Base-by-base conservation (phyloP, 2,329 filamentous ascomycete species). In the Aspergillus brunneoviolaceus region DNA sequence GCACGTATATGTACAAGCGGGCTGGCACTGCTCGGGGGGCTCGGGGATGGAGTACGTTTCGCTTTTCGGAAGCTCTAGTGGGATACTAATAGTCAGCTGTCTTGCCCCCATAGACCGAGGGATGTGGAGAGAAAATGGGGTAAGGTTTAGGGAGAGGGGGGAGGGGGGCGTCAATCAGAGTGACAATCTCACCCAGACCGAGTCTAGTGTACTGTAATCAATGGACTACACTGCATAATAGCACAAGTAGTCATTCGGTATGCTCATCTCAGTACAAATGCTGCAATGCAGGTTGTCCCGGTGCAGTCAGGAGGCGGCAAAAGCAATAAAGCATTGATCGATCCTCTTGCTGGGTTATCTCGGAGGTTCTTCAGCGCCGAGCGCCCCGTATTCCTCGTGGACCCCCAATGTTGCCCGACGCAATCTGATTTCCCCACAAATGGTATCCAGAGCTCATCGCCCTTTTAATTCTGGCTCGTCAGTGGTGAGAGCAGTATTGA, bases 311-410 rank as follows among this genome's bases (percentile, higher is more conserved):
- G 42, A 49, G 50, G 60, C 45, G 59, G 60, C 29, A 52, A 45
- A 25, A 51, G 33, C 59, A 54, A 45, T 57, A 45, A 31, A 51
- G 33, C 59, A 54, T 50, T 57, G 57, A 48, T 49, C 51, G 57
- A 48, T 49, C 51, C 23, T n/a, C n/a, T 47, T 49, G 29, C 14
- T 48, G 52, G 33, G 50, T 16, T 53, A 54, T 49, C 29, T 63
- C 64, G 61, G 64, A 62, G 58, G 64, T 65, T 66, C 63, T 57
- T 60, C 61, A 61, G 55, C 54, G 63, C 64, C 64, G 64, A 66
- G 63, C 56, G 56, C 47, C 63, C 62, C 58, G 55, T 35, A 49
- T 55, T 55, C 35, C 58, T 50, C 47, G 51, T 54, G 60, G 55
- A 51, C 31, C 45, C 51, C 56, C 56, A 53, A 45, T 47, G 33